Base-by-base conservation (phyloP, 495 filamentous ascomycete genomes). In the Aspergillus kassunensis region DNA sequence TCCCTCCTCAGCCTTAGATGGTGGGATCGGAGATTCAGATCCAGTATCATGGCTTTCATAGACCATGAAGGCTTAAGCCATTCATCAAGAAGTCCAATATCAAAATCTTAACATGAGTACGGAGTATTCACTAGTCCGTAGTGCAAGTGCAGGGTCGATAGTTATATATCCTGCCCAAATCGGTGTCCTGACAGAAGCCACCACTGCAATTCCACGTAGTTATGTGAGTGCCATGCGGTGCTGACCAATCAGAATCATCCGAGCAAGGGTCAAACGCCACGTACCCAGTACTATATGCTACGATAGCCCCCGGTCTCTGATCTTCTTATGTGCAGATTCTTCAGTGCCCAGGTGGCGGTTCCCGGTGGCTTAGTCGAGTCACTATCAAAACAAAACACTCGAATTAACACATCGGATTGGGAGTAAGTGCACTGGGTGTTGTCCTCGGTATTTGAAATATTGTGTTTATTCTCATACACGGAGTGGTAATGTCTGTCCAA, bases 401-500 rank as follows among this genome's bases (percentile, higher is more conserved):
- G 19, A 21, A 46, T 35, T 34, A 35, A 33, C 23, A 24, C 6
- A 12, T 35, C 18, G 35, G 30, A 46, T 46, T 35, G 44, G 16
- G 27, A 16, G 30, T 46, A 24, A 43, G 25, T 46, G 47, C 42
- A 55, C 31, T 11, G 34, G 6, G 21, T 56, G 48, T 43, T 31
- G 35, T 47, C 47, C 48, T 51, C 47, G 51, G 30, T 43, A 47
- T 47, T 27, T 37, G 39, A 19, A 46, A 16, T 45, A 20, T 50
- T 51, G 54, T 56, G 40, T 44, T 56, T 51, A 44, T 57, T 63
- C 59, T 57, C 24, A 51, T 35, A 18, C 34, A 21, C 19, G 29
- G 37, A 39, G 30, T 24, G 4, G 6, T 15, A 13, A 15, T 35
- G 15, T 11, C 44, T 37, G 18, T 30, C 24, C 40, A 29, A 27